Percentiles rank a stretch among this genome's conserved stretches.
phyloP scores from a whole-genome alignment of 345 rosid species.

The Rhodamnia rubescens region DNA sequence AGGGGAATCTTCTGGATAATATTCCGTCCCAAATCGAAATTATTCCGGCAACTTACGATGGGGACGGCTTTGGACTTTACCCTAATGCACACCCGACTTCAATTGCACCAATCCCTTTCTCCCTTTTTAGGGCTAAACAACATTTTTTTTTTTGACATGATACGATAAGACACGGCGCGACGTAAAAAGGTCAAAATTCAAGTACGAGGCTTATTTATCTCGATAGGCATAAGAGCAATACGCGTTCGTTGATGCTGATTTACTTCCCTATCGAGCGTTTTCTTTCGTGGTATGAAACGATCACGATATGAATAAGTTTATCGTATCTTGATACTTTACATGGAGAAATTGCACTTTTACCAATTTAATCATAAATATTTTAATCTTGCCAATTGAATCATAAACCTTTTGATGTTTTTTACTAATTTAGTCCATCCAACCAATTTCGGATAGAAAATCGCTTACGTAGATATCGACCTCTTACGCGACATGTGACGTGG shows the following conservation, averaged over 20 bases:
- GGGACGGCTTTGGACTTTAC: not conserved
- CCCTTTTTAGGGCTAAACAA: not conserved
- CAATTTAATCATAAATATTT: too few relatives aligned
- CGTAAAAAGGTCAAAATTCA: not conserved
- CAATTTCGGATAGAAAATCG: too few relatives aligned
- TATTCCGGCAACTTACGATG: conserved; percentile 10
- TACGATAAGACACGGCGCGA: not conserved
- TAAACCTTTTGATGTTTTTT: too few relatives aligned
- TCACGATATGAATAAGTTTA: fast-evolving
- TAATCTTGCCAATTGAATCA: too few relatives aligned
- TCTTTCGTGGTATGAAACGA: not conserved
- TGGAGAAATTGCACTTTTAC: too few relatives aligned
- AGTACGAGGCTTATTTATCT: not conserved
- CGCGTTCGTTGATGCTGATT: fast-evolving
- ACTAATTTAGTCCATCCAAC: too few relatives aligned
- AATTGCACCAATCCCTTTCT: not conserved
- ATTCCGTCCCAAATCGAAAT: conserved; percentile 8
- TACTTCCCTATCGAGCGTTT: fast-evolving
- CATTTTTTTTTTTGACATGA: not conserved
- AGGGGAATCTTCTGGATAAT: conserved; percentile 11
- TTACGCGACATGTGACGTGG: too few relatives aligned
- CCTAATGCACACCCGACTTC: not conserved
- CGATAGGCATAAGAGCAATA: not conserved
- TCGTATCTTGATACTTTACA: not conserved
- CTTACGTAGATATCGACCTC: too few relatives aligned